A percentile compares a stretch with the other conserved stretches of the same genome.
Evolutionary conservation across 2,329 filamentous ascomycete species (phyloP).

Genomic region (Diaporthe citriasiana): DNA sequence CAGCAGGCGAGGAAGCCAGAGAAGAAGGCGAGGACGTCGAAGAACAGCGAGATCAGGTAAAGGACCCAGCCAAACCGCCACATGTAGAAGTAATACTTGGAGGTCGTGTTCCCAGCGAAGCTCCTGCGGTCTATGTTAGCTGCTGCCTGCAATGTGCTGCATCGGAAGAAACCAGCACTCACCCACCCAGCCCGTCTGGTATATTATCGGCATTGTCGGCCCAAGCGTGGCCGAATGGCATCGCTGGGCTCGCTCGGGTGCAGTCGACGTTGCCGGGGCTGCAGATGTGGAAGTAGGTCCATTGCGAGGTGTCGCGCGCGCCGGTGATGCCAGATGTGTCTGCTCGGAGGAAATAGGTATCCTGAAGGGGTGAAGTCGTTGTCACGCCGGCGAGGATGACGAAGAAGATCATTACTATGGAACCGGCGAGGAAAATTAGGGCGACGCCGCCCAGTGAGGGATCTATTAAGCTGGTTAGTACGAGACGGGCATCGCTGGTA

Average conservation of each 20-base stretch:
- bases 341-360: conserved; percentile 89
- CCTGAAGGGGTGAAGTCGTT: conserved; percentile 70
- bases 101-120: conserved; percentile 69
- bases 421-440: conserved; percentile 64
- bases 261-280: conserved; percentile 76
- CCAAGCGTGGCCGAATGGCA: conserved; percentile 82
- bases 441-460: conserved; percentile 58
- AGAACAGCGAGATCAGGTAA: conserved; percentile 87
- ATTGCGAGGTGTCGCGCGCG: conserved; percentile 78
- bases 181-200: conserved; percentile 64
- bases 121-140: conserved; percentile 33
- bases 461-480: conserved; percentile 50
- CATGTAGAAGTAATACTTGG: conserved; percentile 79
- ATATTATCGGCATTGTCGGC: conserved; percentile 59
- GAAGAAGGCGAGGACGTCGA: conserved; percentile 77
- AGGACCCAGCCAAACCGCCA: conserved; percentile 96
- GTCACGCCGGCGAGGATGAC: conserved; percentile 69
- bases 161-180: neutral
- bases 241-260: conserved; percentile 70
- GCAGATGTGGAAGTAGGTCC: conserved; percentile 93
- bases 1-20: conserved; percentile 77
- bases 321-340: conserved; percentile 80
- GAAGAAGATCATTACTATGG: conserved; percentile 70
- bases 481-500: neutral
- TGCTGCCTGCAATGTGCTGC: neutral